Conservation (phyloP, 257 asterid species). For the Solanum chmielewskii region DNA sequence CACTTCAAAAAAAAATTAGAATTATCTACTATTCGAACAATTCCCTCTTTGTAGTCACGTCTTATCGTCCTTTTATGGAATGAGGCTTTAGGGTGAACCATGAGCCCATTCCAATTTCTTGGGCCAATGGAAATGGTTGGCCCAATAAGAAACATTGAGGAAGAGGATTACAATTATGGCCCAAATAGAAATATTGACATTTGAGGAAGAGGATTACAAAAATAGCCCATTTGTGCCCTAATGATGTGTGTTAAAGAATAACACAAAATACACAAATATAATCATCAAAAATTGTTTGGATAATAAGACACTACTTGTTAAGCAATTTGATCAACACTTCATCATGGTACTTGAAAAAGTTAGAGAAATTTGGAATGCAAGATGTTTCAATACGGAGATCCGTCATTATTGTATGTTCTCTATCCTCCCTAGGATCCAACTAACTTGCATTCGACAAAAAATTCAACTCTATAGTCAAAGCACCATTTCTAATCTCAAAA, state of each 20-base stretch:
- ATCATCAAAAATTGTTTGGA: neutral
- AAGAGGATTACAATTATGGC: neutral
- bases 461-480: neutral
- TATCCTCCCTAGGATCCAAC: neutral
- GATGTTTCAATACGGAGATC: neutral
- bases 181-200: neutral
- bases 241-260: neutral
- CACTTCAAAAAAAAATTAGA: neutral
- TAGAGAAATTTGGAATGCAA: neutral
- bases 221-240: neutral
- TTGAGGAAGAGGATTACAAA: neutral
- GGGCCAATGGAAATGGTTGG: neutral
- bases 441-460: neutral
- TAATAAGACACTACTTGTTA: neutral
- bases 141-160: neutral
- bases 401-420: neutral
- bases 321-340: neutral
- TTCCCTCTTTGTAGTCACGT: neutral
- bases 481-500: neutral
- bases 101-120: neutral
- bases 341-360: neutral
- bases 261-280: neutral
- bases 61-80: neutral
- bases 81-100: neutral
- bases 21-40: accelerated